phyloP scores from a whole-genome alignment of 148 eudicot species.

The Oxyria digyna region DNA sequence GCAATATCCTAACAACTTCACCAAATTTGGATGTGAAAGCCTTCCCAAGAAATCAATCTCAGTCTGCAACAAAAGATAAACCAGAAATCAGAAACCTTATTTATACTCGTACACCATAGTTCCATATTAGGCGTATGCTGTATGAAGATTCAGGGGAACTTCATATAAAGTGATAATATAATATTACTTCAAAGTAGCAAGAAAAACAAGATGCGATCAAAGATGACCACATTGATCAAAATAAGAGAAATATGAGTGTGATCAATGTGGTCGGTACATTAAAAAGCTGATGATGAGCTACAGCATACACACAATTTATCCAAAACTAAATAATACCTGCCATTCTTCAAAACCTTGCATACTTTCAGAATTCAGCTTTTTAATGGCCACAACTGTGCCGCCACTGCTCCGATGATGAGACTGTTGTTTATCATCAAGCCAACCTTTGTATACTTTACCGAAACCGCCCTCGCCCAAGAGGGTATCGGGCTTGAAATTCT shows the following conservation, averaged over 20 bases:
- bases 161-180: neutral
- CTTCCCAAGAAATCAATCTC: conserved; percentile 79
- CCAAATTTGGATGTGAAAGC: conserved; percentile 78
- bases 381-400: conserved; percentile 47
- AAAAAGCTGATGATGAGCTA: too few relatives aligned
- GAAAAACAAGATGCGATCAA: neutral
- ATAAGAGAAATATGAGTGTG: neutral
- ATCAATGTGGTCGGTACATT: too few relatives aligned
- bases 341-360: conserved; percentile 72
- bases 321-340: conserved; percentile 39
- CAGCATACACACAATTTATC: too few relatives aligned
- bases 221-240: neutral
- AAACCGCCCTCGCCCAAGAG: conserved; percentile 44
- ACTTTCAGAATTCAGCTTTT: conserved; percentile 60
- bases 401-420: conserved; percentile 17
- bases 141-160: neutral
- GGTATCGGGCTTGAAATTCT: conserved; percentile 41
- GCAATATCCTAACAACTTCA: conserved; percentile 68
- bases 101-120: neutral
- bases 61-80: conserved; percentile 31
- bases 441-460: conserved; percentile 58
- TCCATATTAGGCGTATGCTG: neutral
- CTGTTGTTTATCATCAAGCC: conserved; percentile 39
- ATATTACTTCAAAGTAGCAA: neutral
- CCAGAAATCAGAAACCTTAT: neutral